phyloP scores from a whole-genome alignment of 331 rosid genomes.

The Telfairia occidentalis region DNA sequence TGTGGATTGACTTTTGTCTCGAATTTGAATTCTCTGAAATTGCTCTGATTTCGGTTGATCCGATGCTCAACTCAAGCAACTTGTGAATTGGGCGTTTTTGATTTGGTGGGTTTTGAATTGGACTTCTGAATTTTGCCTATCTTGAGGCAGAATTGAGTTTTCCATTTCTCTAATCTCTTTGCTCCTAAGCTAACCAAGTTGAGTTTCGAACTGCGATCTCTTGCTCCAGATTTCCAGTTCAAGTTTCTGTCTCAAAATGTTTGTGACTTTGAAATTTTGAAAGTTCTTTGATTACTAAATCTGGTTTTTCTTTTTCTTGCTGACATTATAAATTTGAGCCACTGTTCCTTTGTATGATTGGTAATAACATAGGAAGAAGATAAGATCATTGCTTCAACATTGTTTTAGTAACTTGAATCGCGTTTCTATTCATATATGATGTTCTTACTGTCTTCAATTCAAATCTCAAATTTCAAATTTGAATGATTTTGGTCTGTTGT shows the following conservation, averaged over 20 bases:
- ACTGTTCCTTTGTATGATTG: background rate
- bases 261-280: background rate
- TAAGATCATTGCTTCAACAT: background rate
- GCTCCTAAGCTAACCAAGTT: background rate
- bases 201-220: background rate
- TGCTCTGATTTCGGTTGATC: background rate
- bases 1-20: background rate
- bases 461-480: background rate
- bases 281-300: background rate
- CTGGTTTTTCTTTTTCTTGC: constrained; percentile 1
- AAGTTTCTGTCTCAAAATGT: background rate
- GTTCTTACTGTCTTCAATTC: background rate
- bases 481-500: constrained; percentile 8
- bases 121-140: background rate
- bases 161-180: background rate
- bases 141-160: background rate
- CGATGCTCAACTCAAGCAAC: too few species aligned
- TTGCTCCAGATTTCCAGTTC: background rate
- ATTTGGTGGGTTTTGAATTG: background rate
- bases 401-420: background rate
- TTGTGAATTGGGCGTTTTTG: too few species aligned
- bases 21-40: background rate
- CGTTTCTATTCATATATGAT: background rate
- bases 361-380: background rate
- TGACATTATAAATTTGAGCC: background rate